phyloP scores from a whole-genome alignment of 2,329 filamentous ascomycete genomes.

The Pyrenophora graminea region DNA sequence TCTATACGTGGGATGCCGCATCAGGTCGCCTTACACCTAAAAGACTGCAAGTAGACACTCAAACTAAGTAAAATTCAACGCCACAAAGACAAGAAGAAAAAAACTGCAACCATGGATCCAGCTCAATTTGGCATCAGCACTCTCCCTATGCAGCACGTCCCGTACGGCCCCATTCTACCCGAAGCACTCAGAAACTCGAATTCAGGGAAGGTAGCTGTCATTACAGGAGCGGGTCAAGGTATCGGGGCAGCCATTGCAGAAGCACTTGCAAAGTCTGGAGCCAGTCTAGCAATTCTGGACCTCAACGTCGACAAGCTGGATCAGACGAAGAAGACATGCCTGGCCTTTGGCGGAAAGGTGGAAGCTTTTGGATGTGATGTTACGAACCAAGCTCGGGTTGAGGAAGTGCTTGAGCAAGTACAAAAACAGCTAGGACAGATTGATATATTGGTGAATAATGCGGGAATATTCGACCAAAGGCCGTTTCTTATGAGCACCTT shows the following conservation, averaged over 20 bases:
- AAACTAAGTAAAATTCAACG: too few relatives aligned
- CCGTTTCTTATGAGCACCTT: constrained; percentile 36
- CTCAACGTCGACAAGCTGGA: constrained; percentile 22
- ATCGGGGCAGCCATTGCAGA: constrained; percentile 38
- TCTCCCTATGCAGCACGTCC: constrained; percentile 21
- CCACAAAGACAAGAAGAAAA: not conserved
- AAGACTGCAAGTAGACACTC: too few relatives aligned
- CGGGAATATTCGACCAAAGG: constrained; percentile 32
- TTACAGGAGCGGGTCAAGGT: constrained; percentile 36
- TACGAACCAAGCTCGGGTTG: constrained; percentile 15
- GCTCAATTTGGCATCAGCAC: constrained; percentile 30
- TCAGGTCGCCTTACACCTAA: not conserved
- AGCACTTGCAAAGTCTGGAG: constrained; percentile 33
- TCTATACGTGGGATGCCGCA: not conserved
- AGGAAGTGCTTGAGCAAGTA: constrained; percentile 19
- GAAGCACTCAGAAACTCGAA: constrained; percentile 24
- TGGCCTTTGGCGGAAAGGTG: constrained; percentile 25
- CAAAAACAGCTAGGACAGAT: constrained; percentile 29
- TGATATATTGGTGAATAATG: constrained; percentile 37
- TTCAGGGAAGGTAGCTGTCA: constrained; percentile 29
- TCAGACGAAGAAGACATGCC: constrained; percentile 30
- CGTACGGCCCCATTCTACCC: constrained; percentile 23
- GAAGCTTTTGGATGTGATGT: constrained; percentile 31
- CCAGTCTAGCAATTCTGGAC: constrained; percentile 34
- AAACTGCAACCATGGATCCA: constrained; percentile 23